Conservation (phyloP, 192 early-diverging fungal species). For the Rhizophagus clarus region DNA sequence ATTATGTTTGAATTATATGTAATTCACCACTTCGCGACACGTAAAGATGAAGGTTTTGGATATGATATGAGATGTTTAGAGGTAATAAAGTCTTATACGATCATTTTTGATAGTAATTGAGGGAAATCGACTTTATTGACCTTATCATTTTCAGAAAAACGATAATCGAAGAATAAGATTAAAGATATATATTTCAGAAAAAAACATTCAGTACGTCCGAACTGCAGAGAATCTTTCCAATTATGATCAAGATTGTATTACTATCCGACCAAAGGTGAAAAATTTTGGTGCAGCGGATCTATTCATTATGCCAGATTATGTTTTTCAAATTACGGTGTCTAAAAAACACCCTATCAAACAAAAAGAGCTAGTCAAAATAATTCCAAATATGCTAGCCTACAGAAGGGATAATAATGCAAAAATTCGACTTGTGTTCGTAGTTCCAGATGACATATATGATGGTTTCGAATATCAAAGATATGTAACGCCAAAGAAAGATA, state of each 20-base stretch:
- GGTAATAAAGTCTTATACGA: no score
- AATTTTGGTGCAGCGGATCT: constrained; percentile 15
- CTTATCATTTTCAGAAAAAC: no score
- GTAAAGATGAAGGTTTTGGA: no score
- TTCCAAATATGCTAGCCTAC: constrained; percentile 9
- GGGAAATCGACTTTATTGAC: no score
- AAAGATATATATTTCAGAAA: no score
- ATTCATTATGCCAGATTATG: not conserved
- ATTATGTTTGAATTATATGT: constrained; percentile 35
- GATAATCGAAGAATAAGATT: no score
- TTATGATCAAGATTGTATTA: not conserved
- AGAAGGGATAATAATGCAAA: not conserved
- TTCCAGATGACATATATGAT: constrained; percentile 13
- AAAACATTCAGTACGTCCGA: no score
- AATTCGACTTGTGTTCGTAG: not conserved
- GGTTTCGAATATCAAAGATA: not conserved
- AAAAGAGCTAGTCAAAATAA: not conserved
- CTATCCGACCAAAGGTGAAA: not conserved
- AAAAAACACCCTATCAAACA: constrained; percentile 6
- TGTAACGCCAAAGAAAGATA: not conserved
- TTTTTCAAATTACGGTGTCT: constrained; percentile 7
- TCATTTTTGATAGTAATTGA: no score
- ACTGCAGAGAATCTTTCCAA: no score
- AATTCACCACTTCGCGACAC: constrained; percentile 1
- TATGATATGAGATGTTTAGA: no score